These are phyloP conservation scores for Huntiella savannae DNA, from an alignment of 2,329 filamentous ascomycete species.

Conservation along the genomic window DNA sequence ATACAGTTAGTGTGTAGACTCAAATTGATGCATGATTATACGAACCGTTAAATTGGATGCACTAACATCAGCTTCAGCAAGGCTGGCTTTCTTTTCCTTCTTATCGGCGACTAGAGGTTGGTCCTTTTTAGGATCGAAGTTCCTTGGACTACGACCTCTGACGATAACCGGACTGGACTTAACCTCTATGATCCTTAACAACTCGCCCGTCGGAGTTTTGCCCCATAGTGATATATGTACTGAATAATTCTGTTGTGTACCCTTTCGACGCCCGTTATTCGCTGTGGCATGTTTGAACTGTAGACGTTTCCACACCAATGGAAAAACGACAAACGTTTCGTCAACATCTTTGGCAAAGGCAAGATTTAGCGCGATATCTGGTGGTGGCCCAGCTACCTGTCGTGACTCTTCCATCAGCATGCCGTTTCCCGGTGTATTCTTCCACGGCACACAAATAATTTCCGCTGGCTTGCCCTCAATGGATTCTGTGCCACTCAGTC, in stretches of 20 bases:
- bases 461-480: slow-evolving; percentile 84
- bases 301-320: slow-evolving; percentile 80
- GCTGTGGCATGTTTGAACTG: slow-evolving; percentile 94
- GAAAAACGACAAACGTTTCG: slow-evolving; percentile 57
- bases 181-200: slow-evolving; percentile 61
- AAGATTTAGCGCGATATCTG: slow-evolving; percentile 35
- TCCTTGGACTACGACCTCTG: slow-evolving; percentile 74
- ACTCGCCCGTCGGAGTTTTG: slow-evolving; percentile 48
- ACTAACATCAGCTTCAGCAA: background rate
- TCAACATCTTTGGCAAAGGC: slow-evolving; percentile 50
- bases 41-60: too few relatives aligned
- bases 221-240: slow-evolving; percentile 71
- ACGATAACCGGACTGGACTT: slow-evolving; percentile 90
- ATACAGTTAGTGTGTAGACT: too few relatives aligned
- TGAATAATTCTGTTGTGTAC: slow-evolving; percentile 85
- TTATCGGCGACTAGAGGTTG: slow-evolving; percentile 47
- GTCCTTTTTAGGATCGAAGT: slow-evolving; percentile 83
- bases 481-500: slow-evolving; percentile 72
- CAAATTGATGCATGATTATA: too few relatives aligned
- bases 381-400: slow-evolving; percentile 28
- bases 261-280: slow-evolving; percentile 86
- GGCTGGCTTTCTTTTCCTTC: slow-evolving; percentile 23
- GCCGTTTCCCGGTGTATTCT: slow-evolving; percentile 38
- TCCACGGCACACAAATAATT: slow-evolving; percentile 94
- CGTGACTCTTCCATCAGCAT: slow-evolving; percentile 29